These are phyloP conservation scores for Oxytropis ochrocephala DNA, from an alignment of 306 rosid species.

Conservation along the genomic window DNA sequence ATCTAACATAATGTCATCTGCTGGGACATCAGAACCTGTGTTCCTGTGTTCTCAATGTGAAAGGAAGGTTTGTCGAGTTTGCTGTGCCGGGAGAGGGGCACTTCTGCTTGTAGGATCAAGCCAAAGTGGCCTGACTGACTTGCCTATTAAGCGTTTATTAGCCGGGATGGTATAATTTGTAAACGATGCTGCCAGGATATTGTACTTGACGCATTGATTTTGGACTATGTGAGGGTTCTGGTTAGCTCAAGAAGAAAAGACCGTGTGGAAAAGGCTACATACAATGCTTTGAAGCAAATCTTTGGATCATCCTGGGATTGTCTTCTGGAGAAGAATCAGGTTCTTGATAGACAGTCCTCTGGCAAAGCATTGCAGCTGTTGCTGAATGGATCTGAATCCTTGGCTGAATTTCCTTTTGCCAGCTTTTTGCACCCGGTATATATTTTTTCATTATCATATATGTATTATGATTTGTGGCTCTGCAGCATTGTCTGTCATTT, in stretches of 20 bases:
- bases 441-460: not conserved
- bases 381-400: slow-evolving; percentile 68
- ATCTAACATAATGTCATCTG: slow-evolving; percentile 32
- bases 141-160: slow-evolving; percentile 53
- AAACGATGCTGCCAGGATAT: slow-evolving; percentile 68
- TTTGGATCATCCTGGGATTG: slow-evolving; percentile 48
- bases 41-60: slow-evolving; percentile 81
- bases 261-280: slow-evolving; percentile 66
- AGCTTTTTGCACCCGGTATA: slow-evolving; percentile 80
- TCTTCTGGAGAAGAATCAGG: slow-evolving; percentile 37
- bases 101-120: slow-evolving; percentile 59
- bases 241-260: slow-evolving; percentile 65
- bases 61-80: slow-evolving; percentile 81
- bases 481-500: slow-evolving; percentile 10
- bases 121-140: slow-evolving; percentile 63
- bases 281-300: slow-evolving; percentile 65
- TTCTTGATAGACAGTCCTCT: slow-evolving; percentile 31
- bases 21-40: slow-evolving; percentile 36
- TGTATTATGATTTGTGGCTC: slow-evolving; percentile 22
- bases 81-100: slow-evolving; percentile 97
- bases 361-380: slow-evolving; percentile 34
- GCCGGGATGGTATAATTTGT: slow-evolving; percentile 73
- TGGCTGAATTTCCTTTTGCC: slow-evolving; percentile 91
- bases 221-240: slow-evolving; percentile 87
- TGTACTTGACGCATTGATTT: slow-evolving; percentile 66